A percentile compares a stretch with the other conserved stretches of the same genome.
These are phyloP conservation scores for Ogataea philodendri DNA, from an alignment of 805 yeast species.

Conservation along the genomic window DNA sequence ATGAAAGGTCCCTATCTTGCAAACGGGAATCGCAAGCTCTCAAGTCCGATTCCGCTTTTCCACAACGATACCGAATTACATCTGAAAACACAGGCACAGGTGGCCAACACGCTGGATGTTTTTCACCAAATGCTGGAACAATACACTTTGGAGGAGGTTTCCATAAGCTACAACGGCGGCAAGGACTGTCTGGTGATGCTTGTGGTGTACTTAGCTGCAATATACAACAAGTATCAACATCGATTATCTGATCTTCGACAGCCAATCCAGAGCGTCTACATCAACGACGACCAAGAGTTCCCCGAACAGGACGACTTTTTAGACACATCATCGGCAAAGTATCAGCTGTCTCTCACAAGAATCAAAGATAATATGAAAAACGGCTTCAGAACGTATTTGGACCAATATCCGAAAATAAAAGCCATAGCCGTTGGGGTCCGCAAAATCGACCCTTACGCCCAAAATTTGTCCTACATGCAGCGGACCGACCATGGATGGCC, in stretches of 20 bases:
- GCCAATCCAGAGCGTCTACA: slow-evolving; percentile 73
- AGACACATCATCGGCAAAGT: slow-evolving; percentile 47
- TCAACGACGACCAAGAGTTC: slow-evolving; percentile 73
- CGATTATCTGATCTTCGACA: slow-evolving; percentile 14
- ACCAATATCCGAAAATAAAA: slow-evolving; percentile 49
- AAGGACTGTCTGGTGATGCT: slow-evolving; percentile 94
- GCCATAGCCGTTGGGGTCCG: slow-evolving; percentile 88
- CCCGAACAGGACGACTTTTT: slow-evolving; percentile 69
- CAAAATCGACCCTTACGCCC: slow-evolving; percentile 82
- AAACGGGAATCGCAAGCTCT: background rate
- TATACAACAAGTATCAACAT: slow-evolving; percentile 25
- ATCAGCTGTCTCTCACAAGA: slow-evolving; percentile 49
- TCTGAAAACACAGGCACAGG: slow-evolving; percentile 26
- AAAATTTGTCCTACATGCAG: slow-evolving; percentile 55
- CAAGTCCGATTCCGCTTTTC: slow-evolving; percentile 18
- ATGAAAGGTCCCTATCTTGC: slow-evolving; percentile 14
- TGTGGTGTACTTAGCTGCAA: slow-evolving; percentile 63
- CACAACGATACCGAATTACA: slow-evolving; percentile 17
- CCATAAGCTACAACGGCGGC: slow-evolving; percentile 93
- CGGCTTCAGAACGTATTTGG: slow-evolving; percentile 68
- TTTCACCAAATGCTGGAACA: slow-evolving; percentile 21
- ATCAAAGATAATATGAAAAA: slow-evolving; percentile 51
- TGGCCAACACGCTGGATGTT: slow-evolving; percentile 21
- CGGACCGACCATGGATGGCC: slow-evolving; percentile 93
- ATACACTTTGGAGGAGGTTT: slow-evolving; percentile 46